These are phyloP conservation scores for Yarrowia sp. DNA, from an alignment of 805 yeast species.

Conservation along the genomic window DNA sequence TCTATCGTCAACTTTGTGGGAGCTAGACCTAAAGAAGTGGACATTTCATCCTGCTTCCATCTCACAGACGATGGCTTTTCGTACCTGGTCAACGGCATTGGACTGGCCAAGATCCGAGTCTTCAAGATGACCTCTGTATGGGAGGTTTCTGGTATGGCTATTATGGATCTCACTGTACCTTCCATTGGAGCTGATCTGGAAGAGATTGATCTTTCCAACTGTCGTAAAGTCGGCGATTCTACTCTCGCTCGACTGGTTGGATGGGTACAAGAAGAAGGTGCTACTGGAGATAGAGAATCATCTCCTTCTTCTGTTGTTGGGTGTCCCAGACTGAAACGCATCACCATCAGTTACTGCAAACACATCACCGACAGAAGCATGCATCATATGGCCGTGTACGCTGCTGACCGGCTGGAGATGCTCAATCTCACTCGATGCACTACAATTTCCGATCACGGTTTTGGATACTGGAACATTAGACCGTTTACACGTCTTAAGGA, in stretches of 20 bases:
- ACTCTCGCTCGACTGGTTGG: conserved; percentile 71
- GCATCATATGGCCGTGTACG: conserved; percentile 59
- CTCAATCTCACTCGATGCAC: conserved; percentile 73
- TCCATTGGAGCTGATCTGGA: conserved; percentile 58
- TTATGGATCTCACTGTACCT: conserved; percentile 70
- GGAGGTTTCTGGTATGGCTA: conserved; percentile 79
- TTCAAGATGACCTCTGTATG: conserved; percentile 67
- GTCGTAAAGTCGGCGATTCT: conserved; percentile 69
- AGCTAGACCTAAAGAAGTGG: conserved; percentile 57
- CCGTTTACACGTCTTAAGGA: conserved; percentile 53
- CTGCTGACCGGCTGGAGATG: conserved; percentile 52
- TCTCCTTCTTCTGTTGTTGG: conserved; percentile 44
- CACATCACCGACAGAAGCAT: conserved; percentile 67
- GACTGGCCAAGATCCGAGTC: conserved; percentile 58
- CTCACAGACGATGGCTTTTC: conserved; percentile 73
- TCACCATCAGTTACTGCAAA: conserved; percentile 72
- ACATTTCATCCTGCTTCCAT: conserved; percentile 73
- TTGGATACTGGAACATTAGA: conserved; percentile 57
- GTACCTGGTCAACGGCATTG: conserved; percentile 67
- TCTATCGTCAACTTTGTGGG: conserved; percentile 69
- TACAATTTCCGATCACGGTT: conserved; percentile 72
- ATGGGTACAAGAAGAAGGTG: conserved; percentile 39
- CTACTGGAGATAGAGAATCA: neutral
- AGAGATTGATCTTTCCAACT: conserved; percentile 66
- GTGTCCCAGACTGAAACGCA: conserved; percentile 53